Evolutionary conservation across 2,329 filamentous ascomycete genomes (phyloP).

Genomic region (Aureobasidium sp.): DNA sequence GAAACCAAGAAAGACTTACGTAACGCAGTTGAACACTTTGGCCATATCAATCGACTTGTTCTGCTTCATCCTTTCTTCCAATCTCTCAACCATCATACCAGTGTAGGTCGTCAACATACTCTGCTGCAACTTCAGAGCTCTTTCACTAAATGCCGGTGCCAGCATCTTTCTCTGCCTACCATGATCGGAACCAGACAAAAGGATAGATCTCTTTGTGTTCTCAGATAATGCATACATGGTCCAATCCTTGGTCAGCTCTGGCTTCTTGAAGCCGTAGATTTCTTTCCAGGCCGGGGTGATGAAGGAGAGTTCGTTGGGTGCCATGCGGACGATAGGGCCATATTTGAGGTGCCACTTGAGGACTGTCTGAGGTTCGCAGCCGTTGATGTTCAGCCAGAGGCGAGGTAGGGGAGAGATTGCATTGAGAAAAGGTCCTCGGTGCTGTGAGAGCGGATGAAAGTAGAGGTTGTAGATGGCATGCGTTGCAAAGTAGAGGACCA

Average conservation of each 20-base stretch:
- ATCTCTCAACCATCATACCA: conserved; percentile 29
- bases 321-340: conserved; percentile 33
- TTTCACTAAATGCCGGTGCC: conserved; percentile 35
- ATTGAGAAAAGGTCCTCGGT: conserved; percentile 1
- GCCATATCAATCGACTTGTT: conserved; percentile 21
- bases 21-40: conserved; percentile 29
- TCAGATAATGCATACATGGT: conserved; percentile 2
- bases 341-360: conserved; percentile 28
- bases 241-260: conserved; percentile 4
- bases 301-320: conserved; percentile 33
- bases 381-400: not conserved
- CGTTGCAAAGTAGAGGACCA: not conserved
- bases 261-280: conserved; percentile 26
- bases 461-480: conserved; percentile 5
- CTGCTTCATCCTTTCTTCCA: conserved; percentile 19
- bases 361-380: conserved; percentile 2
- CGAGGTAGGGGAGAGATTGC: not conserved
- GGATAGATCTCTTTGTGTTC: conserved; percentile 16
- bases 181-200: conserved; percentile 25
- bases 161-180: conserved; percentile 29
- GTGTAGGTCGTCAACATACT: conserved; percentile 32
- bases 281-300: conserved; percentile 25
- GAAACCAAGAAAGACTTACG: no score
- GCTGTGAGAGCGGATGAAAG: conserved; percentile 9
- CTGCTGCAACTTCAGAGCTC: conserved; percentile 35